These are phyloP conservation scores for Paulownia fortunei DNA, from an alignment of 257 asterid genomes.

Conservation along the genomic window DNA sequence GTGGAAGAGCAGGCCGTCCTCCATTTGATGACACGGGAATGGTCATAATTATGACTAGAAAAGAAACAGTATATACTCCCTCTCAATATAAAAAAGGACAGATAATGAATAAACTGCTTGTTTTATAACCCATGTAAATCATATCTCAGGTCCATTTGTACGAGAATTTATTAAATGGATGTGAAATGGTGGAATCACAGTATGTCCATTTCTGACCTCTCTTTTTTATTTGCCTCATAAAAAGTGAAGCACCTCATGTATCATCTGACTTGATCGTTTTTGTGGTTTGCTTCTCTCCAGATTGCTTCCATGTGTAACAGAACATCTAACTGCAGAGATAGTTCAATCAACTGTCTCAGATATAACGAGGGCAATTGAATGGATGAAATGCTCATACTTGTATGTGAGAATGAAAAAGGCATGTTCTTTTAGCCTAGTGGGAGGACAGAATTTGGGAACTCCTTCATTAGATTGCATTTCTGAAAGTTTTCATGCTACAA, in stretches of 20 bases:
- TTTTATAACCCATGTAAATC: constrained; percentile 29
- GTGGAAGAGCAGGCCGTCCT: constrained; percentile 99
- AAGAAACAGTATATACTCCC: constrained; percentile 69
- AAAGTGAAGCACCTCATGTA: constrained; percentile 11
- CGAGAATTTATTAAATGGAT: constrained; percentile 89
- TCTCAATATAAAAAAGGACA: neutral
- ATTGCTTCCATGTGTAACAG: constrained; percentile 90
- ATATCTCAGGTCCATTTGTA: constrained; percentile 83
- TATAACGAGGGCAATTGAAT: constrained; percentile 88
- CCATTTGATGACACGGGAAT: constrained; percentile 97
- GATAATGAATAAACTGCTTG: constrained; percentile 8
- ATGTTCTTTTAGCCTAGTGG: constrained; percentile 42
- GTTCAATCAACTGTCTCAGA: constrained; percentile 90
- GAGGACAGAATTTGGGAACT: constrained; percentile 31
- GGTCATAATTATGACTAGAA: constrained; percentile 97
- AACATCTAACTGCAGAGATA: constrained; percentile 97
- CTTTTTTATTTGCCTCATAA: constrained; percentile 10
- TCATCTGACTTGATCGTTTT: constrained; percentile 28
- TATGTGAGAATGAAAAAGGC: constrained; percentile 96
- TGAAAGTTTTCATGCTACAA: constrained; percentile 44
- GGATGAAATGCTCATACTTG: constrained; percentile 96
- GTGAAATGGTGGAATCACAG: constrained; percentile 99
- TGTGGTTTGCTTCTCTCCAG: constrained; percentile 52
- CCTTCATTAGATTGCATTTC: constrained; percentile 32
- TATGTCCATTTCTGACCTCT: constrained; percentile 55